Conservation (phyloP, 371 early-diverging fungal species). For the Apophysomyces variabilis region DNA sequence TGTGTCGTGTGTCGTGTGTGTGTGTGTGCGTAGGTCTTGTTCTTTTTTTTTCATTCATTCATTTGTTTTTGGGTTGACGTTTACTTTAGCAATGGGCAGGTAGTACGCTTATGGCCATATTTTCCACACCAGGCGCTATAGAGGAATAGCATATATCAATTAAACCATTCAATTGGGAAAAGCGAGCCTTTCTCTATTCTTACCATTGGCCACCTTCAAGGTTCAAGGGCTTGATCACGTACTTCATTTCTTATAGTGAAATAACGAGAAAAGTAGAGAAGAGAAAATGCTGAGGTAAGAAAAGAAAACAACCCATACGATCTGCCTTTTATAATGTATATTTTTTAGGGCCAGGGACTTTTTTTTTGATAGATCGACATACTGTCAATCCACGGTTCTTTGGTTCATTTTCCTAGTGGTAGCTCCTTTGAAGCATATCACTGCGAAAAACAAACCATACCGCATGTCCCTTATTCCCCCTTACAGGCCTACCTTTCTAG, state of each 20-base stretch:
- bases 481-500: too few species aligned
- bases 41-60: neutral
- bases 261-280: neutral
- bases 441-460: too few species aligned
- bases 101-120: constrained; percentile 22
- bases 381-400: neutral
- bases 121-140: constrained; percentile 26
- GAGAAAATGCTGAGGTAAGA: neutral
- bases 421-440: too few species aligned
- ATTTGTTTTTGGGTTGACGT: neutral
- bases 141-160: neutral
- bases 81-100: constrained; percentile 25
- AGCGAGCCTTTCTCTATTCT: neutral
- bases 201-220: constrained; percentile 27
- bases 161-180: neutral
- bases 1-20: too few species aligned
- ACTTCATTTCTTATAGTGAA: constrained; percentile 6
- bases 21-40: neutral
- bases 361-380: neutral
- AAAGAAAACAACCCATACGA: neutral
- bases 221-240: constrained; percentile 22
- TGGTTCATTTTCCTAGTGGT: too few species aligned
- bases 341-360: too few species aligned
- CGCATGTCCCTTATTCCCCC: too few species aligned
- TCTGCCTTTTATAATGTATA: too few species aligned